Evolutionary conservation across 2,329 filamentous ascomycete genomes (phyloP), one percentile per base, ranked within the genome.

Genomic region (Exophiala sideris): DNA sequence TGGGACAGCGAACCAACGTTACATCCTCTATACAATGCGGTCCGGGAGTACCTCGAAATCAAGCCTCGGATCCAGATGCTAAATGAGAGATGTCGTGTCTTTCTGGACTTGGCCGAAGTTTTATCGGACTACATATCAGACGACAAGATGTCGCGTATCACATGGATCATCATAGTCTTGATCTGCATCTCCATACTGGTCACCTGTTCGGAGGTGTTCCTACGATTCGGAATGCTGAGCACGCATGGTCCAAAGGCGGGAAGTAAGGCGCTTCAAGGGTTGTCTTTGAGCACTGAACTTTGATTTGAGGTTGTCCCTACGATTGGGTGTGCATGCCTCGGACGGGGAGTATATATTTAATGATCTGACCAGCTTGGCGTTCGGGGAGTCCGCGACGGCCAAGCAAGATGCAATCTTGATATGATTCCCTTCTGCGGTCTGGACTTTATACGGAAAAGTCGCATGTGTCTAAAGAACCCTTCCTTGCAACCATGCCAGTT

Each of bases 1-100:
- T 99, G 94, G 94, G 91, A 97, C 70, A 89, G 89, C 9, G 94
- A 99, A 69, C 94, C 94, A 14, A 96, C 90, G 0, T 80, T 99
- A 0, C 90, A 96, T 69, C 94, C 94, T 0, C 84, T 99, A 24
- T 99, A 99, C 75, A 86, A 84, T 55, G 94, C 91, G 56, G 90
- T 97, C 47, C 89, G 94, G 65, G 94, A 97, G 70, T 99, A 99
- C 68, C 86, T 99, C 57, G 94, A 99, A 68, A 97, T 99, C 70
- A 92, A 95, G 67, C 90, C 88, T 6, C 89, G 94, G 50, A 96
- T 96, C 69, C 90, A 95, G 71, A 91, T 97, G 20, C 86, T 99
- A 61, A 99, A 99, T 72, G 94, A 97, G 73, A 87, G 94, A 49
- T 99, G 94, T 70, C 86, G 89, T 39, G 94, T 99, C 47, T 99